phyloP scores from a whole-genome alignment of 2,329 filamentous ascomycete genomes.

The Cladophialophora chaetospira region DNA sequence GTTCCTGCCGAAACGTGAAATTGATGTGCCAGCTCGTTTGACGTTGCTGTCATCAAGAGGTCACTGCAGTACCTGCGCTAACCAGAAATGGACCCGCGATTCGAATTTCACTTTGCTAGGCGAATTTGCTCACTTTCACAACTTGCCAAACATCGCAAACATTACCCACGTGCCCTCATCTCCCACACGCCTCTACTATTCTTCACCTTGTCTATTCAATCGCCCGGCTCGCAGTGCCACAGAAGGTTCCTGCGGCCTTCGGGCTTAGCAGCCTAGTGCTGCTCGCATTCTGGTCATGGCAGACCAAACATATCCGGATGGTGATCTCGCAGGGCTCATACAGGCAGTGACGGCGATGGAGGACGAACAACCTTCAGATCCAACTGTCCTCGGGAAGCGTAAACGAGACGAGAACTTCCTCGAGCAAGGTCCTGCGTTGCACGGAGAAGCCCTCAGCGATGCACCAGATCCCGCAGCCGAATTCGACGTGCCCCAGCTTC shows the following conservation, averaged over 20 bases:
- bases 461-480: slow-evolving; percentile 32
- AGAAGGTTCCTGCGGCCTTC: slow-evolving; percentile 5
- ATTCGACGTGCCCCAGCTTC: slow-evolving; percentile 43
- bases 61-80: background rate
- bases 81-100: background rate
- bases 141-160: slow-evolving; percentile 29
- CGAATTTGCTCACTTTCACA: slow-evolving; percentile 18
- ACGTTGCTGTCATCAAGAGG: background rate
- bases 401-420: slow-evolving; percentile 45
- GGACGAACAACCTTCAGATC: slow-evolving; percentile 37
- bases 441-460: slow-evolving; percentile 38
- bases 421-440: slow-evolving; percentile 38
- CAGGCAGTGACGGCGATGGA: slow-evolving; percentile 51
- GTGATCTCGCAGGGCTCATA: slow-evolving; percentile 48
- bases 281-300: slow-evolving; percentile 16
- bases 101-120: background rate
- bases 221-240: background rate
- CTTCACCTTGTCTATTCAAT: background rate
- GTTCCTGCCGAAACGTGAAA: too few species aligned
- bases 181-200: background rate
- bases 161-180: slow-evolving; percentile 24
- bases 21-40: too few species aligned
- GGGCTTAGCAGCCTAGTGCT: slow-evolving; percentile 13
- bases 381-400: slow-evolving; percentile 37
- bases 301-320: slow-evolving; percentile 31